These are phyloP conservation scores for Cladosporium oxysporum DNA, from an alignment of 2,329 filamentous ascomycete species.

Conservation along the genomic window DNA sequence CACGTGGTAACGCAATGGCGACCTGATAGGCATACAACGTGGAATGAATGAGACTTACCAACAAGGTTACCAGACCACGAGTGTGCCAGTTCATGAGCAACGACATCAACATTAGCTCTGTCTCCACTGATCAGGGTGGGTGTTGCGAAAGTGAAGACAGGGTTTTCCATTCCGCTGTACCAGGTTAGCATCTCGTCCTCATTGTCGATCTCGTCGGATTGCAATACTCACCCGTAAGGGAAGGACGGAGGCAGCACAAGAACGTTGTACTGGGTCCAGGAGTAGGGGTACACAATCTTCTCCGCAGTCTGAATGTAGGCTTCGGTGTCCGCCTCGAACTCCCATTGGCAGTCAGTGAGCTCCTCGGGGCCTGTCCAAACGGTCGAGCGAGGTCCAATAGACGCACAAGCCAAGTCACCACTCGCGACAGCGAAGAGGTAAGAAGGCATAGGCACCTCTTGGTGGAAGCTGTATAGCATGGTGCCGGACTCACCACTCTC, in stretches of 20 bases:
- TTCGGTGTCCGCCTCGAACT: slow-evolving; percentile 88
- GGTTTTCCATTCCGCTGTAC: slow-evolving; percentile 56
- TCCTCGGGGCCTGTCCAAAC: slow-evolving; percentile 89
- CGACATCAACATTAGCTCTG: slow-evolving; percentile 87
- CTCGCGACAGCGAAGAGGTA: slow-evolving; percentile 92
- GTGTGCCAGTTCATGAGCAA: slow-evolving; percentile 78
- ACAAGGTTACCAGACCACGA: slow-evolving; percentile 90
- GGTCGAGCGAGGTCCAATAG: slow-evolving; percentile 79
- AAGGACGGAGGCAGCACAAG: slow-evolving; percentile 87
- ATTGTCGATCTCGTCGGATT: slow-evolving; percentile 53
- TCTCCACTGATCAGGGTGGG: slow-evolving; percentile 88
- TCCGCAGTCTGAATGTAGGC: slow-evolving; percentile 88
- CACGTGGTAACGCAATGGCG: neutral
- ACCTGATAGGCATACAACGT: neutral
- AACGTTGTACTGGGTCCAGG: slow-evolving; percentile 94
- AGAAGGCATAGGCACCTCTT: slow-evolving; percentile 87
- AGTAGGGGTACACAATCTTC: slow-evolving; percentile 78
- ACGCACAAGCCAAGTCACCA: slow-evolving; percentile 80
- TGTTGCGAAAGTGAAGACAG: slow-evolving; percentile 91
- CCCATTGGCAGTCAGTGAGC: slow-evolving; percentile 80
- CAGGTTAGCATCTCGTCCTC: neutral
- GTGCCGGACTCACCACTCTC: slow-evolving; percentile 56
- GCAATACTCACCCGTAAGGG: slow-evolving; percentile 70
- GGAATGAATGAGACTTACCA: neutral
- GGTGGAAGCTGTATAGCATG: slow-evolving; percentile 78